Evolutionary conservation across 768 basidiomycete species (phyloP).

Genomic region (Mrakia gelida): DNA sequence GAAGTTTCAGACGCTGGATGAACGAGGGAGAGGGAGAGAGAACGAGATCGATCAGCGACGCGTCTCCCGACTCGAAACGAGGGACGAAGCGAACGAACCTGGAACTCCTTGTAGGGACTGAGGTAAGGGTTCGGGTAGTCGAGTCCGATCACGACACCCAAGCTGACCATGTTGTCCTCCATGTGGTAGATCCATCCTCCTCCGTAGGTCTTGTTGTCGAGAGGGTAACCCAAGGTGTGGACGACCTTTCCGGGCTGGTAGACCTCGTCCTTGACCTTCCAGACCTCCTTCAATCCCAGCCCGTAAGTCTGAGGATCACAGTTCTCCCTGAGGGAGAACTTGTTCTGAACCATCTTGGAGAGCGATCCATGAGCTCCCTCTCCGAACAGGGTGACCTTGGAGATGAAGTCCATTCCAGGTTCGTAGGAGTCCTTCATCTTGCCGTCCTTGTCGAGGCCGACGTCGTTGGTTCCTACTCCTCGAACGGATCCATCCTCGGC

Average conservation of each 20-base stretch:
- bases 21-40: too few relatives aligned
- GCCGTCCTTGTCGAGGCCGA: constrained; percentile 74
- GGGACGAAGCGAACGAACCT: constrained; percentile 54
- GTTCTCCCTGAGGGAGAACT: constrained; percentile 66
- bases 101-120: constrained; percentile 86
- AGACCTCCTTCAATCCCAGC: constrained; percentile 94
- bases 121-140: constrained; percentile 93
- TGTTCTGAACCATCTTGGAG: constrained; percentile 68
- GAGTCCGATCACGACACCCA: constrained; percentile 87
- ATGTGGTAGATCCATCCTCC: constrained; percentile 96
- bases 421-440: constrained; percentile 82
- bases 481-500: constrained; percentile 61
- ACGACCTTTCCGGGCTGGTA: constrained; percentile 77
- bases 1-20: constrained; percentile 85
- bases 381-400: constrained; percentile 84
- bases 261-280: constrained; percentile 68
- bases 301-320: constrained; percentile 90
- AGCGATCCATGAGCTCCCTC: constrained; percentile 94
- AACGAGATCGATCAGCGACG: background rate
- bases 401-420: constrained; percentile 91
- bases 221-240: constrained; percentile 91
- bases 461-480: constrained; percentile 89
- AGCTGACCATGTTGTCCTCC: constrained; percentile 79
- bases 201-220: constrained; percentile 77
- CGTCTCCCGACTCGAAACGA: constrained; percentile 4